Evolutionary conservation across 345 rosid species (phyloP), one percentile per base, ranked within the genome.

Genomic region (Bruguiera gymnorhiza): DNA sequence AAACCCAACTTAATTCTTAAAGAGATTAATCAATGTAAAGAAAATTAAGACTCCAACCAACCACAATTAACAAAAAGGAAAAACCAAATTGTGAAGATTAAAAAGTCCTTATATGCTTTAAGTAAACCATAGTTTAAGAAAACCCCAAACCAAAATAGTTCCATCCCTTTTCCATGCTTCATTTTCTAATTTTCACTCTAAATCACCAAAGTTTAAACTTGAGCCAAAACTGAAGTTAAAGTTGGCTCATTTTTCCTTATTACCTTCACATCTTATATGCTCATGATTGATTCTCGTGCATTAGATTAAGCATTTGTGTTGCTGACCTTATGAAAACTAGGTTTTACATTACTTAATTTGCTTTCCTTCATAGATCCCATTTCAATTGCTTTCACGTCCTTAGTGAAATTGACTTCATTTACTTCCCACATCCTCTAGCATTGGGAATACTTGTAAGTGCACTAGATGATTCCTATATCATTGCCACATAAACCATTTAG

Each of bases 1-100:
- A 83, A 79, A 80, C 73, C 72, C 82, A 78, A 79, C n/a, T 82
- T 77, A 84, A 78, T 73, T 84, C 84, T 73, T 71, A 78, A 81
- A 82, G 70, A 69, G 78, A 74, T 64, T 71, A 79, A 78, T 60
- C 62, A 75, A 75, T 56, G 32, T 53, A 30, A 56, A 52, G 58
- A 46, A 1, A 34, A 73, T 27, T 27, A 50, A 54, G 63, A 67
- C 55, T 70, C 60, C 48, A 23, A 73, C 74, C 66, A 62, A 29
- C 73, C 60, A 63, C 27, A 32, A 58, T 59, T 60, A 67, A 67
- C 5, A 26, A 29, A 31, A 71, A 65, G 59, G 58, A 51, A 69
- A 26, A 70, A 62, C 15, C 68, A 54, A 70, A 68, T 68, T 62
- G 46, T 54, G 36, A 65, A 70, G 63, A 60, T 50, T 67, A 23